Conservation (phyloP, 169 alveolate species). For the Plasmodium gonderi region DNA sequence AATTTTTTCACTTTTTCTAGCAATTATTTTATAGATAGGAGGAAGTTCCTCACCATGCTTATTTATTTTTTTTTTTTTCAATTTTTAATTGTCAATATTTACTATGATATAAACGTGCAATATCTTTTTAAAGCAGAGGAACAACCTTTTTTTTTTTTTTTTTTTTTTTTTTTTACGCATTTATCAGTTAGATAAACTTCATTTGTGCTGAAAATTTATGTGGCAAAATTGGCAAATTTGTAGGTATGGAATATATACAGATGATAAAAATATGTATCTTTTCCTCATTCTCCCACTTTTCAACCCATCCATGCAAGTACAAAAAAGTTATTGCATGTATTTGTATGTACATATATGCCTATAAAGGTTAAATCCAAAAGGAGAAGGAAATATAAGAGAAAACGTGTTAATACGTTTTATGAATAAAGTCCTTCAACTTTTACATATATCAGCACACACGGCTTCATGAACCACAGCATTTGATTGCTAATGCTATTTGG, state of each 20-base stretch:
- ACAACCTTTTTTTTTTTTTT: neutral
- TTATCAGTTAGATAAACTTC: neutral
- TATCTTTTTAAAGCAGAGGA: too few relatives aligned
- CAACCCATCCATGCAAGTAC: too few relatives aligned
- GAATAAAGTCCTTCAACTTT: too few relatives aligned
- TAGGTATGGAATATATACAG: neutral
- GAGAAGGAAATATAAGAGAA: too few relatives aligned
- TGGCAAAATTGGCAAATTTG: neutral
- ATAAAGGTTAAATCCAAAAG: neutral
- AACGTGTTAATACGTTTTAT: too few relatives aligned
- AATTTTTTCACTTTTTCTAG: too few relatives aligned
- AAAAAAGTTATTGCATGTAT: too few relatives aligned
- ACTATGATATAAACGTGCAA: too few relatives aligned
- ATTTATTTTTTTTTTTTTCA: neutral
- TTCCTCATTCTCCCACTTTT: neutral
- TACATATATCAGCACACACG: too few relatives aligned
- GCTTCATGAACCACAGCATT: too few relatives aligned
- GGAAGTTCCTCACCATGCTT: neutral
- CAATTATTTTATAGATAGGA: too few relatives aligned
- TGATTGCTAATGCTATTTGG: too few relatives aligned
- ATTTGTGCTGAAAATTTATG: neutral
- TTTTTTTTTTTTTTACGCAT: neutral
- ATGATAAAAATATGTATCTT: neutral
- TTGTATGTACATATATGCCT: neutral
- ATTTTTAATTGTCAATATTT: neutral